phyloP scores from a whole-genome alignment of 176 grass and related monocot genomes.

The Phoenix dactylifera region DNA sequence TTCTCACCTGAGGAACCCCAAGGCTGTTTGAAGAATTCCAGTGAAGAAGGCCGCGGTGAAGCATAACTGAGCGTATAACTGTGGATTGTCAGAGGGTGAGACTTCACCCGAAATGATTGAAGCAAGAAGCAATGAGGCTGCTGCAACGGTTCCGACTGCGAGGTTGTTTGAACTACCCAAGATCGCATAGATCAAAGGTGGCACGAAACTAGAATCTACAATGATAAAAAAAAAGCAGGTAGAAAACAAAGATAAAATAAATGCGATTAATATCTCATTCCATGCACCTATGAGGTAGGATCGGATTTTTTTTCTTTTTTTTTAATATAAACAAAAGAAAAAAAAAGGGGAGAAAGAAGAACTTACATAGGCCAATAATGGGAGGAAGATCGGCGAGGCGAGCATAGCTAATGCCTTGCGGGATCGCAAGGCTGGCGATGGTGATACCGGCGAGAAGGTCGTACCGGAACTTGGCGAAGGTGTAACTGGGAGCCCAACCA shows the following conservation, averaged over 20 bases:
- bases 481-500: slow-evolving; percentile 63
- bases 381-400: slow-evolving; percentile 79
- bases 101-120: slow-evolving; percentile 56
- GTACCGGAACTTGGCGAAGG: slow-evolving; percentile 44
- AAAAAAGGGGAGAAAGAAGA: no score
- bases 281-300: no score
- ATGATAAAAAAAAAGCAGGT: background rate
- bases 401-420: slow-evolving; percentile 98
- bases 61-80: slow-evolving; percentile 60
- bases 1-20: slow-evolving; percentile 62
- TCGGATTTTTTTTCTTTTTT: no score
- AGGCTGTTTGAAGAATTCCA: slow-evolving; percentile 59
- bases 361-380: slow-evolving; percentile 77
- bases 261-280: no score
- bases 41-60: slow-evolving; percentile 94
- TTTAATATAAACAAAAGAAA: no score
- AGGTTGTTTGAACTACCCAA: slow-evolving; percentile 88
- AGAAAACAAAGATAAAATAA: background rate
- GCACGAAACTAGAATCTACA: slow-evolving; percentile 86
- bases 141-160: slow-evolving; percentile 87
- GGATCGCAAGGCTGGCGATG: slow-evolving; percentile 96
- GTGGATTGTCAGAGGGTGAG: slow-evolving; percentile 24
- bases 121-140: slow-evolving; percentile 72
- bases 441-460: slow-evolving; percentile 90
- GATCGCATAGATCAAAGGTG: slow-evolving; percentile 79